A percentile compares a stretch with the other conserved stretches of the same genome.
Conservation (phyloP, 1,284 basidiomycete species). For the Vanrija sp. region DNA sequence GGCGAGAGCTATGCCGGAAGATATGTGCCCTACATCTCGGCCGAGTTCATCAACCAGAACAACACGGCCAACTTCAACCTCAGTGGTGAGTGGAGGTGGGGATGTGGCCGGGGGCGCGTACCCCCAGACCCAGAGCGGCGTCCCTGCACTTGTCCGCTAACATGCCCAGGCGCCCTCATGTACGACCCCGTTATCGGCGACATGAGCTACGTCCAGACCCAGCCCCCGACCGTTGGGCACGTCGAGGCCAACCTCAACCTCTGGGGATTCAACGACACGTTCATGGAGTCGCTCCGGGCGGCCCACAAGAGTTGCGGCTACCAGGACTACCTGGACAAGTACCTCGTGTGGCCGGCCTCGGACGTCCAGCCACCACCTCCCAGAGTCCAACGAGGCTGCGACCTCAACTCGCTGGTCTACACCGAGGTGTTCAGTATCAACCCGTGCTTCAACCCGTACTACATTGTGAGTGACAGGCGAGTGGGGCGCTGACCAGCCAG, state of each 20-base stretch:
- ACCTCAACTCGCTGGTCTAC: conserved; percentile 63
- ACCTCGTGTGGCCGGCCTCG: conserved; percentile 61
- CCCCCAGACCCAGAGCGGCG: neutral
- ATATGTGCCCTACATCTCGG: conserved; percentile 49
- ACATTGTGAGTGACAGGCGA: conserved; percentile 51
- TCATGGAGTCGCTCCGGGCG: conserved; percentile 59
- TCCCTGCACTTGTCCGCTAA: too few relatives aligned
- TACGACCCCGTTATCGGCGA: conserved; percentile 28
- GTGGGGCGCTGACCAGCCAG: neutral
- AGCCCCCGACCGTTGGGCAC: conserved; percentile 57
- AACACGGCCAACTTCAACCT: conserved; percentile 25
- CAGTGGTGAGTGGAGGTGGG: too few relatives aligned
- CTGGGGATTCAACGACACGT: conserved; percentile 50
- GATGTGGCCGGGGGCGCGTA: neutral
- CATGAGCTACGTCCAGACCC: conserved; percentile 57
- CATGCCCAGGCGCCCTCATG: conserved; percentile 27
- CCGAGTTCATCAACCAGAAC: conserved; percentile 25
- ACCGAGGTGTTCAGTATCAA: conserved; percentile 60
- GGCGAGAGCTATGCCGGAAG: conserved; percentile 46
- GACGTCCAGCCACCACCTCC: conserved; percentile 37
- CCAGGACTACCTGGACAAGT: conserved; percentile 58
- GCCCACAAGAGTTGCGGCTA: conserved; percentile 60
- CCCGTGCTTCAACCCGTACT: conserved; percentile 72
- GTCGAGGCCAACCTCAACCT: conserved; percentile 12
- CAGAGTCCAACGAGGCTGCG: conserved; percentile 51